A percentile compares a stretch with the other conserved stretches of the same genome.
phyloP scores from a whole-genome alignment of 352 stramenopile species.

The Phytophthora sp. region DNA sequence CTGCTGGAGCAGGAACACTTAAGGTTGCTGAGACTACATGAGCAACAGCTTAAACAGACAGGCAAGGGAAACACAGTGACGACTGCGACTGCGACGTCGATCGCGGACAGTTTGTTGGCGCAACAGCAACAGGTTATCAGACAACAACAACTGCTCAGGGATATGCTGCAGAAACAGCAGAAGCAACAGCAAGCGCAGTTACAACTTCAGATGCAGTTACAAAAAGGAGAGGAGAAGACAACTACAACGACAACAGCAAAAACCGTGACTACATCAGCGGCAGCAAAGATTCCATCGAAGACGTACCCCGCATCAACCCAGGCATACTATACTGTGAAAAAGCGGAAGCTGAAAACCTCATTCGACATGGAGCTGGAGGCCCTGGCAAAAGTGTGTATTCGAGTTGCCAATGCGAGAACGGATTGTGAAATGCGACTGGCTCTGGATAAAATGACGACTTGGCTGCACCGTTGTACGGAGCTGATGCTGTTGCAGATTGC shows the following conservation, averaged over 20 bases:
- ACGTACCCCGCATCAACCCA: no score
- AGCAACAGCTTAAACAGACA: constrained; percentile 40
- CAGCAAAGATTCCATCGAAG: not conserved
- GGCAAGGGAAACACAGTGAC: constrained; percentile 17
- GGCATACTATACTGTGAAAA: constrained; percentile 27
- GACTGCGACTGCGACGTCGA: constrained; percentile 20
- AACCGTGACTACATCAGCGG: no score
- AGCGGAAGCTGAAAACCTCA: constrained; percentile 45
- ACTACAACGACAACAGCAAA: not conserved
- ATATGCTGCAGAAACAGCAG: constrained; percentile 47
- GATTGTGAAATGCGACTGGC: constrained; percentile 59
- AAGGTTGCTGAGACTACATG: constrained; percentile 33
- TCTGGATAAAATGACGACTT: constrained; percentile 62
- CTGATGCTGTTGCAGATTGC: constrained; percentile 56
- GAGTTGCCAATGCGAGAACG: constrained; percentile 47
- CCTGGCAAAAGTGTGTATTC: constrained; percentile 60
- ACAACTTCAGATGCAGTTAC: constrained; percentile 31
- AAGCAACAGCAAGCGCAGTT: constrained; percentile 29
- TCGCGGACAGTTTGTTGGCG: constrained; percentile 40
- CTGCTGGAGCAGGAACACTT: constrained; percentile 57
- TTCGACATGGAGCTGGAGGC: constrained; percentile 67
- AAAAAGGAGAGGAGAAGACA: constrained; percentile 9
- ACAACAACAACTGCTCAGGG: constrained; percentile 51
- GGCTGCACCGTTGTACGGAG: constrained; percentile 64
- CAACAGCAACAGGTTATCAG: constrained; percentile 58